Evolutionary conservation across 768 basidiomycete genomes (phyloP), one percentile per base, ranked within the genome.

Genomic region (Amanita polypyramis): DNA sequence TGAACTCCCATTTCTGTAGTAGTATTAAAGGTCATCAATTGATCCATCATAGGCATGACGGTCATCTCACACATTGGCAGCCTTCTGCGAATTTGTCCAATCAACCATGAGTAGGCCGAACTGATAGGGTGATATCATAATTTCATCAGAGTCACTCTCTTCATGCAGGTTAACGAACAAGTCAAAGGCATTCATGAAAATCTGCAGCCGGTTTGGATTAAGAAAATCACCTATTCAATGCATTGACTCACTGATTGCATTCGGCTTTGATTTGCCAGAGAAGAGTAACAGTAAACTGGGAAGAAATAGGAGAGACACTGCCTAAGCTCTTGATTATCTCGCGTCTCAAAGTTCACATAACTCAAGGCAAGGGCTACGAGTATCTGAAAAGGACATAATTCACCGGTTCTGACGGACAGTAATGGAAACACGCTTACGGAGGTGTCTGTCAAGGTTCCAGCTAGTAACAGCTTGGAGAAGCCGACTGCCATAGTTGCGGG

Each of bases 231-330:
- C 6, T 17, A 9, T 12, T 29, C 3, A 14, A 20, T 23, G 2
- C 12, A 11, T 38, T 17, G 25, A 45, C 72, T 30, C 45, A 82
- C 88, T 60, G 75, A 66, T 47, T 74, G 74, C 72, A 96, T 81
- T n/a, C 75, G 63, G 14, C 73, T 62, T 62, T 96, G 93, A 56
- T 94, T 88, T 17, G 56, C 55, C 4, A 75, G 61, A 0, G 83
- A 82, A n/a, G 89, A 88, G 63, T 82, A 89, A 62, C 87, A 87
- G 58, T 85, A 96, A 0, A 82, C 79, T 1, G 80, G 85, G 65
- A 94, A 81, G 71, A 95, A 95, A 61, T 85, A 87, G 3, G 82
- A 75, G 33, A 96, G 64, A 56, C 84, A 91, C 61, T 97, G 94
- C 35, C 89, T 75, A 14, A 97, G 70, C 47, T 84, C 77, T 51